A percentile compares a stretch with the other conserved stretches of the same genome.
These are phyloP conservation scores for Brassica carinata DNA, from an alignment of 345 rosid species.

Conservation along the genomic window DNA sequence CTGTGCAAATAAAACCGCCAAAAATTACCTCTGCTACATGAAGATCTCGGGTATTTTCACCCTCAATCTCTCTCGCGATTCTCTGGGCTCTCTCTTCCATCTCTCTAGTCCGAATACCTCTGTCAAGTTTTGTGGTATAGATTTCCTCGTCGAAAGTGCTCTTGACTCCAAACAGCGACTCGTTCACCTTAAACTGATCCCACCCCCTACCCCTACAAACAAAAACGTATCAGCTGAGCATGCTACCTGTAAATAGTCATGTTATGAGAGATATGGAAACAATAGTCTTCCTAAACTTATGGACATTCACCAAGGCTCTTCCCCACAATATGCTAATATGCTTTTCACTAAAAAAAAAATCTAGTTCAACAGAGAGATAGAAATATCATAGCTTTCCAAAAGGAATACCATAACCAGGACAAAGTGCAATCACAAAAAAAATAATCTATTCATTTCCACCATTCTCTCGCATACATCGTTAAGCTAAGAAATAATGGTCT, in stretches of 20 bases:
- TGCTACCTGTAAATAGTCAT: conserved; percentile 9
- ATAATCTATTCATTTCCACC: conserved; percentile 9
- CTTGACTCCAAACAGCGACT: conserved; percentile 77
- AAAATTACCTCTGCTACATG: conserved; percentile 88
- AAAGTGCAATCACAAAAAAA: neutral
- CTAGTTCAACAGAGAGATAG: conserved; percentile 10
- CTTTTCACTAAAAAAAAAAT: conserved; percentile 12
- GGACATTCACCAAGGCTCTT: conserved; percentile 11
- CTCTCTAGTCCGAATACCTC: conserved; percentile 65
- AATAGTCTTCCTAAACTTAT: neutral
- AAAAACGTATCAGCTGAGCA: conserved; percentile 21
- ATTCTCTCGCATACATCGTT: conserved; percentile 2
- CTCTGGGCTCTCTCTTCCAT: conserved; percentile 78
- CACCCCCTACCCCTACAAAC: conserved; percentile 55
- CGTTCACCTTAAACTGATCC: conserved; percentile 88
- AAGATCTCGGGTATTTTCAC: conserved; percentile 82
- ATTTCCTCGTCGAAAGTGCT: conserved; percentile 90
- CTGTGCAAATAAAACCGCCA: conserved; percentile 6
- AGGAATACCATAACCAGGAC: conserved; percentile 12
- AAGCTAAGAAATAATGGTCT: conserved; percentile 5
- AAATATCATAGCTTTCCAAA: conserved; percentile 16
- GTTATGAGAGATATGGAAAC: neutral
- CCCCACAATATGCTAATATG: conserved; percentile 4
- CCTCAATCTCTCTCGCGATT: conserved; percentile 93
- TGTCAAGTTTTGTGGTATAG: conserved; percentile 87